Evolutionary conservation across 1,139 yeast genomes (phyloP), one percentile per base, ranked within the genome.

Genomic region (Arxiozyma telluris): DNA sequence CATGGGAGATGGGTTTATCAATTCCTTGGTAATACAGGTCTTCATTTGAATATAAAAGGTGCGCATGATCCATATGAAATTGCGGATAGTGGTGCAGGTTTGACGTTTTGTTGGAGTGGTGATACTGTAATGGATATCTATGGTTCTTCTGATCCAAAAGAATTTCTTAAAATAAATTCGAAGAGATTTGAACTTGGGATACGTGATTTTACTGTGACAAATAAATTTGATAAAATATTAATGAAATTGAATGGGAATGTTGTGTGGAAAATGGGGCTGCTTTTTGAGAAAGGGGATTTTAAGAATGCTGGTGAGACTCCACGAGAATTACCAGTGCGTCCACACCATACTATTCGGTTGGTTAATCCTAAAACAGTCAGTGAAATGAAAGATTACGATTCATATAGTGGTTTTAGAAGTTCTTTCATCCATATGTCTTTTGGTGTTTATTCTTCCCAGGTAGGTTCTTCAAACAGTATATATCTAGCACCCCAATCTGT

Each of bases 81-180:
- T 42, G 73, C 80, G 1, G 91, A 88, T 12, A 74, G 75, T 20
- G 81, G 85, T 52, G 79, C 96, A 3, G 97, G 97, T 1, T 81
- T 89, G 63, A 85, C 86, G 0, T 84, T 88, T 67, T 77, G 83
- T 55, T 90, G 96, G 91, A 78, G 80, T 58, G 80, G 85, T 49
- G 79, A 84, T 59, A 87, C 87, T 1, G 66, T 66, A 3, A 73
- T 87, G 54, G 65, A 72, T 17, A 74, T 88, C 47, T 87, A 87
- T 67, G 83, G 80, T 15, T 72, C 79, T 17, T 78, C 76, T 8
- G 74, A 81, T 56, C 83, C 86, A 23, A 76, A 76, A 49, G 83
- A 84, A 54, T 76, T 90, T 53, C 69, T 90, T 52, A 73, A 77
- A 20, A 79, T 87, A 41, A 76, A 76, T 18, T 83, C 95, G 57